phyloP scores from a whole-genome alignment of 192 early-diverging fungal genomes.

The Rhizophlyctis rosea region DNA sequence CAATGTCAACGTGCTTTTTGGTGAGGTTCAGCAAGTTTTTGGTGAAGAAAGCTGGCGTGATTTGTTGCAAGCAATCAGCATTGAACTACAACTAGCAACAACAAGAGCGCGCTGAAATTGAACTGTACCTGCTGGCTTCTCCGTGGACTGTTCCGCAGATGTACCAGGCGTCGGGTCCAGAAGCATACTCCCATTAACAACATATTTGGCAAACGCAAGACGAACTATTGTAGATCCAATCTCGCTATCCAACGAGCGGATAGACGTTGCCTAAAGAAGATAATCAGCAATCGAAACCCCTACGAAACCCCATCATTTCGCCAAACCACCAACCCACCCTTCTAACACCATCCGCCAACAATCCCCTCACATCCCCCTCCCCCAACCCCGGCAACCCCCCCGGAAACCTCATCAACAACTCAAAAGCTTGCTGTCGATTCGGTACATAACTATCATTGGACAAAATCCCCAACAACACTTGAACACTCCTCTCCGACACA shows the following conservation, averaged over 20 bases:
- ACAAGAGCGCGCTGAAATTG: background rate
- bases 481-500: slow-evolving; percentile 5
- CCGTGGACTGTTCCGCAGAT: no score
- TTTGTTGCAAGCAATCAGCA: no score
- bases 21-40: slow-evolving; percentile 49
- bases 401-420: slow-evolving; percentile 67
- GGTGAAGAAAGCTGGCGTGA: slow-evolving; percentile 46
- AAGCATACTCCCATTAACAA: slow-evolving; percentile 25
- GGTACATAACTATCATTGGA: slow-evolving; percentile 61
- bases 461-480: slow-evolving; percentile 22
- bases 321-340: slow-evolving; percentile 45
- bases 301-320: no score
- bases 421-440: slow-evolving; percentile 70
- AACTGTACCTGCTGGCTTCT: background rate
- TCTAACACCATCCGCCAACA: slow-evolving; percentile 61
- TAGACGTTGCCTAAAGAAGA: no score
- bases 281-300: no score
- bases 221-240: slow-evolving; percentile 78
- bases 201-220: slow-evolving; percentile 76
- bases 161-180: background rate
- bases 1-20: slow-evolving; percentile 41
- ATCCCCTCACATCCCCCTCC: slow-evolving; percentile 39
- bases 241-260: slow-evolving; percentile 76
- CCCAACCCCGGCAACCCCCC: slow-evolving; percentile 54
- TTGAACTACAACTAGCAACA: slow-evolving; percentile 1